Evolutionary conservation across 2,329 filamentous ascomycete species (phyloP).

Genomic region (Ilyonectria robusta): DNA sequence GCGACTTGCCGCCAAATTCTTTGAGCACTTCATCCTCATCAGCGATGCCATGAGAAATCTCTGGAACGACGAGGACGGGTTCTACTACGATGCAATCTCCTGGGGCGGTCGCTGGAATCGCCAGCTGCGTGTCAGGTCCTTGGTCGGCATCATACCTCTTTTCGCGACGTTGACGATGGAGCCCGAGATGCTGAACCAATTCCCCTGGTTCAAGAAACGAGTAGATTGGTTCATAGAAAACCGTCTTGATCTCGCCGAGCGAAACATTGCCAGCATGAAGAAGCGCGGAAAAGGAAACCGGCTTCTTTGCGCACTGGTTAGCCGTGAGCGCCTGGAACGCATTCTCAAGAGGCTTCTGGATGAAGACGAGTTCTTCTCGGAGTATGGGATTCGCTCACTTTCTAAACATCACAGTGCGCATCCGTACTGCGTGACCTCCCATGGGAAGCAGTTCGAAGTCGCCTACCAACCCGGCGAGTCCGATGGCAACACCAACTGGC

Average conservation of each 20-base stretch:
- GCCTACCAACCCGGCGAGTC: conserved; percentile 94
- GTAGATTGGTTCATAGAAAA: conserved; percentile 96
- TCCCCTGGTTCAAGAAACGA: conserved; percentile 93
- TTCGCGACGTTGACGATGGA: conserved; percentile 94
- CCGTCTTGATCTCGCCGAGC: conserved; percentile 86
- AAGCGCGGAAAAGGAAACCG: conserved; percentile 92
- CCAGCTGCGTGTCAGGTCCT: conserved; percentile 90
- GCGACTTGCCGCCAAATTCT: conserved; percentile 97
- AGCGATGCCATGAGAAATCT: conserved; percentile 97
- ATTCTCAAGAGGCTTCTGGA: conserved; percentile 94
- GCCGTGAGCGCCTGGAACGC: conserved; percentile 88
- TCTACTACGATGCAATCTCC: conserved; percentile 98
- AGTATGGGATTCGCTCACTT: conserved; percentile 91
- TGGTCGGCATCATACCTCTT: conserved; percentile 93
- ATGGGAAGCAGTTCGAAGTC: conserved; percentile 89
- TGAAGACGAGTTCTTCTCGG: conserved; percentile 91
- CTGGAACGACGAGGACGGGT: conserved; percentile 97
- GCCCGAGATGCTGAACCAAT: conserved; percentile 90
- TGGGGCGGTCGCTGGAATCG: conserved; percentile 95
- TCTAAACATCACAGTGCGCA: conserved; percentile 93
- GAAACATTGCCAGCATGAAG: conserved; percentile 94
- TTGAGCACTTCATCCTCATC: conserved; percentile 98
- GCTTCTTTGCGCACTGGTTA: conserved; percentile 89
- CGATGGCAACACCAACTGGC: conserved; percentile 98
- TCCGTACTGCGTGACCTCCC: conserved; percentile 95